Percentiles rank a stretch among this genome's conserved stretches.
These are phyloP conservation scores for Erythrophleum fordii DNA, from an alignment of 306 rosid genomes.

Conservation along the genomic window DNA sequence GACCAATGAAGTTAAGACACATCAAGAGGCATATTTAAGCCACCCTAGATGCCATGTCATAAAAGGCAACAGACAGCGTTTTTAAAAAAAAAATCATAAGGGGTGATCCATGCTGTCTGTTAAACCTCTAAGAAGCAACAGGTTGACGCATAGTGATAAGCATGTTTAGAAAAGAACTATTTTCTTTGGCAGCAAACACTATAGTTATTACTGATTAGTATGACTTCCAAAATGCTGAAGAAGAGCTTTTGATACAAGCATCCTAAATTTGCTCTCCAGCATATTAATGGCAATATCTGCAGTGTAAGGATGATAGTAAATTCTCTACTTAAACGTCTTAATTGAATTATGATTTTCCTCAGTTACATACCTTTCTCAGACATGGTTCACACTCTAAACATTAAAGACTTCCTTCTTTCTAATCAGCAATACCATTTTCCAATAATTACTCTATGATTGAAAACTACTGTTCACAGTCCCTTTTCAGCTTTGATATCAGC, in stretches of 20 bases:
- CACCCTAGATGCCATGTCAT: slow-evolving; percentile 1
- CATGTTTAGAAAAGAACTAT: neutral
- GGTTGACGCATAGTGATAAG: neutral
- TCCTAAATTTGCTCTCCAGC: slow-evolving; percentile 24
- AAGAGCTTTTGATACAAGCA: neutral
- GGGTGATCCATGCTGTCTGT: slow-evolving; percentile 5
- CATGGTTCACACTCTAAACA: neutral
- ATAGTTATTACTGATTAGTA: neutral
- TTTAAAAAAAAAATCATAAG: neutral
- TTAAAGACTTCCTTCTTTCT: slow-evolving; percentile 4
- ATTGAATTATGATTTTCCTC: slow-evolving; percentile 6
- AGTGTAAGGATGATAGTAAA: neutral
- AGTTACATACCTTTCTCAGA: slow-evolving; percentile 4
- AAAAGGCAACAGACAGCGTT: slow-evolving; percentile 7
- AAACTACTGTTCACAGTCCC: neutral
- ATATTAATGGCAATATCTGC: neutral
- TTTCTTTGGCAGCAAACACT: slow-evolving; percentile 18
- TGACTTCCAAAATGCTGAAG: neutral
- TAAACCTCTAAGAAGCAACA: neutral
- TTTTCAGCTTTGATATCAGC: neutral
- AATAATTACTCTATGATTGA: neutral
- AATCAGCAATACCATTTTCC: neutral
- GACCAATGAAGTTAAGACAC: neutral
- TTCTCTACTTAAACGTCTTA: neutral
- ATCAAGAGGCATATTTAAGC: slow-evolving; percentile 20